A percentile compares a stretch with the other conserved stretches of the same genome.
Evolutionary conservation across 768 basidiomycete species (phyloP).

Genomic region (Lactifluus volemus): DNA sequence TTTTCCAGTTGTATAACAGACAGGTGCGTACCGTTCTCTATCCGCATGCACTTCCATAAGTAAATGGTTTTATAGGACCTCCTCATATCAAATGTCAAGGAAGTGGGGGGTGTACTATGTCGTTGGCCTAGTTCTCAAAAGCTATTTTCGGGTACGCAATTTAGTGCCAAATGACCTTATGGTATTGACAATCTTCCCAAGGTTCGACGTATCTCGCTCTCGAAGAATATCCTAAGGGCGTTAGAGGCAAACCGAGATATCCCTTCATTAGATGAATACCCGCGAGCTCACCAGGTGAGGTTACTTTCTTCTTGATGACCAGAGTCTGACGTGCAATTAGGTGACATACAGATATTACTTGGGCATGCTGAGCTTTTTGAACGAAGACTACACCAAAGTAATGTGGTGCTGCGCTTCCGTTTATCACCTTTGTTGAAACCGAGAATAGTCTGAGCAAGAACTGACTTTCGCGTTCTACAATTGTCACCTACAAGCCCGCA

Average conservation of each 20-base stretch:
- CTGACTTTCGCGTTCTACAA: conserved; percentile 80
- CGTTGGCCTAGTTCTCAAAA: conserved; percentile 84
- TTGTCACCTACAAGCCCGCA: conserved; percentile 58
- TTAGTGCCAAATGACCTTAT: background rate
- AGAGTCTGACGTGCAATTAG: conserved; percentile 31
- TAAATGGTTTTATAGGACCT: conserved; percentile 36
- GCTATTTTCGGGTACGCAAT: conserved; percentile 76
- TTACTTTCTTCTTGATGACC: conserved; percentile 13
- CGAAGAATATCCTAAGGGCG: conserved; percentile 87
- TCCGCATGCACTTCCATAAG: background rate
- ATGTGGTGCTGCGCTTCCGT: conserved; percentile 45
- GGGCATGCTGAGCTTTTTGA: conserved; percentile 89
- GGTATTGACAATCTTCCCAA: conserved; percentile 25
- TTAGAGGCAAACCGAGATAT: conserved; percentile 80
- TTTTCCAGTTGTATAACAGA: conserved; percentile 88
- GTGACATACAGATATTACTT: conserved; percentile 93
- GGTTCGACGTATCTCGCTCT: conserved; percentile 87
- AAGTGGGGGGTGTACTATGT: conserved; percentile 93
- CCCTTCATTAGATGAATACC: conserved; percentile 66
- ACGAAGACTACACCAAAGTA: conserved; percentile 89
- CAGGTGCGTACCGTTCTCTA: conserved; percentile 33
- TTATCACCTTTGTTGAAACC: background rate
- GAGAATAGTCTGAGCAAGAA: conserved; percentile 70
- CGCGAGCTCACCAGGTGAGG: conserved; percentile 75
- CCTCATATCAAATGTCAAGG: conserved; percentile 63